phyloP scores from a whole-genome alignment of 139 green algal genomes.

The Tetraselmis chui region DNA sequence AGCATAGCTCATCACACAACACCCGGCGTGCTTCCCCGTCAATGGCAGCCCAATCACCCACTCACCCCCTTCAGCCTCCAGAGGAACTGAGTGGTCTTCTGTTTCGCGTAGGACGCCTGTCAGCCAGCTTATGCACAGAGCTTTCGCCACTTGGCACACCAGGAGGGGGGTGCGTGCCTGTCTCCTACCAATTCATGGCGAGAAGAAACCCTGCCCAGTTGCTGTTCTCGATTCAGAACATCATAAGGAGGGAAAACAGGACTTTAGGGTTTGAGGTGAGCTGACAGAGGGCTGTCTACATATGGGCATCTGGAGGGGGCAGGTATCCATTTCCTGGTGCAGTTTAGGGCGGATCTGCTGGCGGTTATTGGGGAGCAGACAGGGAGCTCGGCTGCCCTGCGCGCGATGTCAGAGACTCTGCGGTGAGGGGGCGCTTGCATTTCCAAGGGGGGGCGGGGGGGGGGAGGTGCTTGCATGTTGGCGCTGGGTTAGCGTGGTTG shows the following conservation, averaged over 20 bases:
- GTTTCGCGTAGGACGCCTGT: neutral
- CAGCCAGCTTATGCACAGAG: neutral
- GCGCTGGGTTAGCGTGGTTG: slow-evolving; percentile 18
- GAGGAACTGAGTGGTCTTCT: too few relatives aligned
- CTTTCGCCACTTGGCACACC: neutral
- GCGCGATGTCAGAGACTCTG: slow-evolving; percentile 27
- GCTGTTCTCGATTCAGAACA: too few relatives aligned
- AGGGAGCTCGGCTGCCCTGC: slow-evolving; percentile 13
- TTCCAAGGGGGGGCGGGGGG: neutral
- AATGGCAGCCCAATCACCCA: too few relatives aligned
- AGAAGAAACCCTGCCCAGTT: neutral
- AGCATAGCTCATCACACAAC: too few relatives aligned
- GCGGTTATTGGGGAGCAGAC: slow-evolving; percentile 14
- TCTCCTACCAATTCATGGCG: neutral
- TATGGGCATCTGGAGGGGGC: neutral
- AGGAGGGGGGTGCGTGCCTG: neutral
- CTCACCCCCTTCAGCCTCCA: too few relatives aligned
- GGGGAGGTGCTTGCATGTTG: slow-evolving; percentile 3
- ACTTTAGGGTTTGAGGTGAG: neutral
- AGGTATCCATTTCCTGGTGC: slow-evolving; percentile 66
- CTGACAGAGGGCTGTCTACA: neutral
- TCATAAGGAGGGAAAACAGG: too few relatives aligned
- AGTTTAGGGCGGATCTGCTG: slow-evolving; percentile 55
- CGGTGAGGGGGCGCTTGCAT: slow-evolving; percentile 1
- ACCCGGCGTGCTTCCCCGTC: too few relatives aligned